Evolutionary conservation across 352 stramenopile species (phyloP).

Genomic region (Phytopythium helicoides): DNA sequence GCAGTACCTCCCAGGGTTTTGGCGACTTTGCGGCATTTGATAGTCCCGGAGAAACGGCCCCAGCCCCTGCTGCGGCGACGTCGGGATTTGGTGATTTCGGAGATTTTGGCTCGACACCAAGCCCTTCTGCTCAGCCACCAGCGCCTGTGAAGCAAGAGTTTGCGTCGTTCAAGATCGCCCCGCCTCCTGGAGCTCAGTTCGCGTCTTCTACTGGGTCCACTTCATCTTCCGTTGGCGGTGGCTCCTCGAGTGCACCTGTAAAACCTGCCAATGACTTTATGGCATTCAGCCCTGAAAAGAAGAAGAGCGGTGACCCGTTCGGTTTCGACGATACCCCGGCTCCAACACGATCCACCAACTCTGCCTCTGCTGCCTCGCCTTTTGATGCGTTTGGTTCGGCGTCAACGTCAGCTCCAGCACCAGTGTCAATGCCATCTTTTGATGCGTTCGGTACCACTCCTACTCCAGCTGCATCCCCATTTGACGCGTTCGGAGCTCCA

Average conservation of each 20-base stretch:
- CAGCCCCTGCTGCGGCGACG: slow-evolving; percentile 17
- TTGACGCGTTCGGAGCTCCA: slow-evolving; percentile 17
- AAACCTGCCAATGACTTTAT: slow-evolving; percentile 58
- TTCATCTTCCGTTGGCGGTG: slow-evolving; percentile 4
- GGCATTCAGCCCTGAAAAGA: slow-evolving; percentile 51
- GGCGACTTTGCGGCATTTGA: slow-evolving; percentile 36
- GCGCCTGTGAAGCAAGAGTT: slow-evolving; percentile 41
- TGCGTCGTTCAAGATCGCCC: slow-evolving; percentile 68
- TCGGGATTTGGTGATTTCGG: slow-evolving; percentile 48
- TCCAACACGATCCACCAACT: slow-evolving; percentile 12
- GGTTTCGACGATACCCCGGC: slow-evolving; percentile 42
- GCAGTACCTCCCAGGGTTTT: slow-evolving; percentile 15
- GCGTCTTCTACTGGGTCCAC: slow-evolving; percentile 20
- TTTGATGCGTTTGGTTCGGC: slow-evolving; percentile 40
- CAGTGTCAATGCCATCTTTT: slow-evolving; percentile 16
- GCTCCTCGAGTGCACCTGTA: slow-evolving; percentile 6
- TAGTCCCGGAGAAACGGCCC: slow-evolving; percentile 19
- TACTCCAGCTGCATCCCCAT: slow-evolving; percentile 14
- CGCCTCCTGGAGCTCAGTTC: slow-evolving; percentile 50
- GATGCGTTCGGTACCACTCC: slow-evolving; percentile 28
- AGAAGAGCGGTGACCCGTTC: slow-evolving; percentile 45
- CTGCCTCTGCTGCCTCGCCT: slow-evolving; percentile 25
- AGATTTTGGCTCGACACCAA: slow-evolving; percentile 36
- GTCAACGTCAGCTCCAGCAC: slow-evolving; percentile 14
- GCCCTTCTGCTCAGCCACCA: slow-evolving; percentile 14